phyloP scores from a whole-genome alignment of 1,139 yeast species.

The Lodderomyces beijingensis region DNA sequence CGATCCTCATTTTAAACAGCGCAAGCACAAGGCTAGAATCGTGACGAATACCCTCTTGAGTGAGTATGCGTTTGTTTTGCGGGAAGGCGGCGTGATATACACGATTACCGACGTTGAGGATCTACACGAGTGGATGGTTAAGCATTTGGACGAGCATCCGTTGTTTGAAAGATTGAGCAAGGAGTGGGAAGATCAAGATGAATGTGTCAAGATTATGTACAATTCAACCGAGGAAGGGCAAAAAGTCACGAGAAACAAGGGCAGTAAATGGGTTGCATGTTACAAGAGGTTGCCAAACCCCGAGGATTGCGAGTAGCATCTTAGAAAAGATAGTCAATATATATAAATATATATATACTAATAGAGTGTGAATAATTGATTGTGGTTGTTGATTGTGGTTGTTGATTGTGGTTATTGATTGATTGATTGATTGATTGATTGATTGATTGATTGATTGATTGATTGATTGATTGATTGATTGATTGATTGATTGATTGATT shows the following conservation, averaged over 20 bases:
- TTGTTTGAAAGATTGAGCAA: slow-evolving; percentile 73
- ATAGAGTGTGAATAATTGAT: not conserved
- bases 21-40: slow-evolving; percentile 96
- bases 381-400: no score
- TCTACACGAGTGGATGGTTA: slow-evolving; percentile 93
- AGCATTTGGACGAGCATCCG: slow-evolving; percentile 87
- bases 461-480: no score
- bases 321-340: not conserved
- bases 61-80: slow-evolving; percentile 88
- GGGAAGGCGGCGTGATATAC: slow-evolving; percentile 83
- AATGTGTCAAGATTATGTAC: slow-evolving; percentile 82
- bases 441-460: no score
- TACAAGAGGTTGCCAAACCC: slow-evolving; percentile 71
- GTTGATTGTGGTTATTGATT: no score
- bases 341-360: no score
- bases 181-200: slow-evolving; percentile 77
- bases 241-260: slow-evolving; percentile 87
- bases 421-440: no score
- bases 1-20: slow-evolving; percentile 96
- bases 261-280: slow-evolving; percentile 85
- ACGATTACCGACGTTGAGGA: slow-evolving; percentile 96
- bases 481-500: no score
- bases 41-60: slow-evolving; percentile 82
- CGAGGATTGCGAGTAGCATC: slow-evolving; percentile 23
- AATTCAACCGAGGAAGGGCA: slow-evolving; percentile 96